Evolutionary conservation across 2,329 filamentous ascomycete genomes (phyloP).

Genomic region (Achaetomium macrosporum): DNA sequence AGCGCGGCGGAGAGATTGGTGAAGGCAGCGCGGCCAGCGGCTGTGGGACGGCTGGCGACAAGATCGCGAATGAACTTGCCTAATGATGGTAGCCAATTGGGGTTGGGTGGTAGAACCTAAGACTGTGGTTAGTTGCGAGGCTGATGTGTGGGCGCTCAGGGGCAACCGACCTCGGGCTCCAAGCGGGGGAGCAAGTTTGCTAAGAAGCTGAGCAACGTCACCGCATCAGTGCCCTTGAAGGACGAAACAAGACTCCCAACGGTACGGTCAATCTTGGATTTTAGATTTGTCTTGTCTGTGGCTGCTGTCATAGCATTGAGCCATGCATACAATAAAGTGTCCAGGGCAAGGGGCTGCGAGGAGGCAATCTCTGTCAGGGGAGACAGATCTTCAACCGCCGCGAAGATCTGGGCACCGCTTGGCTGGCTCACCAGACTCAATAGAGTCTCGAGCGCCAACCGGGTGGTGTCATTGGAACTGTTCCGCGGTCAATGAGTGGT

Average conservation of each 20-base stretch:
- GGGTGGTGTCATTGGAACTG: conserved; percentile 49
- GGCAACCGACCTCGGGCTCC: conserved; percentile 39
- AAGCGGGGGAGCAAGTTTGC: conserved; percentile 46
- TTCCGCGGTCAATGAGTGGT: neutral
- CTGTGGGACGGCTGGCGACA: conserved; percentile 49
- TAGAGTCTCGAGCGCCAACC: conserved; percentile 51
- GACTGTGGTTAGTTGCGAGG: neutral
- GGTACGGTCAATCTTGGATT: conserved; percentile 40
- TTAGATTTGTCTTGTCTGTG: conserved; percentile 30
- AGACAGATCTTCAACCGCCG: conserved; percentile 45
- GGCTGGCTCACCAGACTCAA: conserved; percentile 48
- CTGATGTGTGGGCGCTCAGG: neutral
- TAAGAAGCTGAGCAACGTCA: conserved; percentile 54
- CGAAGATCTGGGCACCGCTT: conserved; percentile 45
- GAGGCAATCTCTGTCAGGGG: conserved; percentile 53
- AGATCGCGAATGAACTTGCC: conserved; percentile 47
- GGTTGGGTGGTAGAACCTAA: conserved; percentile 44
- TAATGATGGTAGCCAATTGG: conserved; percentile 48
- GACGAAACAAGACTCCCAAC: conserved; percentile 45
- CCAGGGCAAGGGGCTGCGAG: conserved; percentile 46
- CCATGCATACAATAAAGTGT: conserved; percentile 54
- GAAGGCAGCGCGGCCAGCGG: conserved; percentile 51
- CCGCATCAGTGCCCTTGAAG: conserved; percentile 55
- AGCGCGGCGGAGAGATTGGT: conserved; percentile 53
- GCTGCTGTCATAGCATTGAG: conserved; percentile 39